These are phyloP conservation scores for Anisodus acutangulus DNA, from an alignment of 257 asterid genomes.

Conservation along the genomic window DNA sequence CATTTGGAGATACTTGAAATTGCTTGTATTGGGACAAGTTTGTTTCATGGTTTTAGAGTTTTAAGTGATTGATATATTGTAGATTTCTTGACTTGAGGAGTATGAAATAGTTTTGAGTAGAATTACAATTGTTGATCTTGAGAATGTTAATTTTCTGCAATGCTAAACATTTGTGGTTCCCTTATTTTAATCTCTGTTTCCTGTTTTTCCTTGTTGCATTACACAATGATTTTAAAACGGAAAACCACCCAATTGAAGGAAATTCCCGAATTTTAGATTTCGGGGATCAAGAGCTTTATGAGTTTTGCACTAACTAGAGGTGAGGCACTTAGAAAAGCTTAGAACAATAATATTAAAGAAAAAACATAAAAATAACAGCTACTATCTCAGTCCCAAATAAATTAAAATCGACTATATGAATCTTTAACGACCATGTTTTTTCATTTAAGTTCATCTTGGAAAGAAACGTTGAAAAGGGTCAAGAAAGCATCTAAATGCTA, in stretches of 20 bases:
- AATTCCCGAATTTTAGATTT: neutral
- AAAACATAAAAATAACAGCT: no score
- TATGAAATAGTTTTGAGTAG: neutral
- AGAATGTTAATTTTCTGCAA: neutral
- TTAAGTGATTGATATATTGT: neutral
- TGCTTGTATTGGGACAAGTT: neutral
- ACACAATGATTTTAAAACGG: neutral
- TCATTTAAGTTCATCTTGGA: no score
- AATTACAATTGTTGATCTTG: neutral
- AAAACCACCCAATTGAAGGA: neutral
- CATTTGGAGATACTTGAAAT: neutral
- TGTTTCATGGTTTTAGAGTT: neutral
- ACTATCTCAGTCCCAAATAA: no score
- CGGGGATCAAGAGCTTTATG: neutral
- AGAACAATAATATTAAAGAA: neutral
- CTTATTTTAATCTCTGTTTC: neutral
- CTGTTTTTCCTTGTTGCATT: neutral
- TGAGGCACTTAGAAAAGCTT: neutral
- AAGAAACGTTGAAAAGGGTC: no score
- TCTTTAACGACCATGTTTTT: no score
- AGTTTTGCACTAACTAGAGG: neutral
- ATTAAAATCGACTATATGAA: no score
- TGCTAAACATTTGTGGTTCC: no score
- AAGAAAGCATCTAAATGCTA: no score
- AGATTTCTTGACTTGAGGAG: neutral